Evolutionary conservation across 306 rosid genomes (phyloP), one percentile per base, ranked within the genome.

Genomic region (Acacia acuminata): DNA sequence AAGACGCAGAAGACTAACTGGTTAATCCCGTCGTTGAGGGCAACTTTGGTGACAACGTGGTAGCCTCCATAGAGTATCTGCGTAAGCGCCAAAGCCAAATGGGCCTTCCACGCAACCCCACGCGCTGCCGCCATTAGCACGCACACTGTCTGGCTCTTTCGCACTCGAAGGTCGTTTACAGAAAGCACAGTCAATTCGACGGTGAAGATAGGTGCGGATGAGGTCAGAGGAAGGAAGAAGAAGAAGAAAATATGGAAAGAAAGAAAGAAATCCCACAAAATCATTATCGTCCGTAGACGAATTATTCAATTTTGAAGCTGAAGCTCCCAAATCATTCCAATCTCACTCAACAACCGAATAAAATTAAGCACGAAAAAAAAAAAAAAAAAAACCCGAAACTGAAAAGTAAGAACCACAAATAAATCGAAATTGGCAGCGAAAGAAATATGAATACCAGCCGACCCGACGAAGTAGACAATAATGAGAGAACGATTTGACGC

Each of bases 21-120:
- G 79, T 93, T 93, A 84, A 95, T 53, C 22, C 98, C 98, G 79
- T 90, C 96, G 63, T 95, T 88, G 79, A 95, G 98, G 73, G 98
- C 98, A 1, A 95, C 89, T 84, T 95, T 95, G 89, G 98, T 92
- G 73, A 95, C 86, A 27, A 95, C 98, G 81, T 95, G 98, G 82
- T 93, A 95, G 7, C 98, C 98, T 60, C 97, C 99, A 83, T 86
- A 86, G 89, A 87, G 79, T 25, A 93, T 77, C 85, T 95, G 98
- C 11, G 94, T 92, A 51, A 93, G 1, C 7, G 90, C 96, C 98
- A 93, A 88, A 60, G 90, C 93, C 68, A 87, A 68, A 77, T 95
- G 98, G 24, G 98, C 95, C 84, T 83, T 92, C 94, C 84, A 80
- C 38, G 78, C 43, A 24, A 93, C 94, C 70, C 81, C 89, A 0